phyloP scores from a whole-genome alignment of 176 grass and related monocot genomes.

The Cocos nucifera region DNA sequence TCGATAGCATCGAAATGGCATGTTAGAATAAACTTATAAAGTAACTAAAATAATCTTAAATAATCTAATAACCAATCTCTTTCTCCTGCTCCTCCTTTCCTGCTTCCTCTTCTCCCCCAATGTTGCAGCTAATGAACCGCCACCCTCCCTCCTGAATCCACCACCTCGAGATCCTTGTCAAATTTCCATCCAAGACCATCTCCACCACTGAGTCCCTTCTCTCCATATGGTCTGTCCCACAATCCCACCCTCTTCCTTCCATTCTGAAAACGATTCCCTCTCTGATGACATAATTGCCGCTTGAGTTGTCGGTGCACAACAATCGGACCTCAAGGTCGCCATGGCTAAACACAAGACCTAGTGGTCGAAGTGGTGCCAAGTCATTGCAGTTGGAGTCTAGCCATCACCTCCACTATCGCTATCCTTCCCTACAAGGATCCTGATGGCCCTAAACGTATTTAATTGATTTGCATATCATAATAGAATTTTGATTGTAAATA shows the following conservation, averaged over 20 bases:
- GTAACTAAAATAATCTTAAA: too few relatives aligned
- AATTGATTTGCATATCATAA: too few relatives aligned
- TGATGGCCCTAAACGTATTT: slow-evolving; percentile 7
- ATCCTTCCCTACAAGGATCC: slow-evolving; percentile 62
- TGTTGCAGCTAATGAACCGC: background rate
- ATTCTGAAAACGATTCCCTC: background rate
- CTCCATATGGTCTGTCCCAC: slow-evolving; percentile 5
- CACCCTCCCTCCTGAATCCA: slow-evolving; percentile 24
- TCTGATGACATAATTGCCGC: background rate
- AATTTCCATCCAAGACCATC: slow-evolving; percentile 34
- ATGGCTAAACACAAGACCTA: slow-evolving; percentile 46
- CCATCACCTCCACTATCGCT: slow-evolving; percentile 25
- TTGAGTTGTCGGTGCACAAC: background rate
- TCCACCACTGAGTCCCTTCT: slow-evolving; percentile 25
- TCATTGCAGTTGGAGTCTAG: slow-evolving; percentile 46
- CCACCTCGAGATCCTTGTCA: slow-evolving; percentile 44
- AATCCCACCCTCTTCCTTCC: slow-evolving; percentile 24
- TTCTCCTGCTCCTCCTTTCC: slow-evolving; percentile 21
- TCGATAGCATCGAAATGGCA: too few relatives aligned
- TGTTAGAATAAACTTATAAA: too few relatives aligned
- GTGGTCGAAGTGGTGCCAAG: slow-evolving; percentile 68
- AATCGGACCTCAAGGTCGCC: slow-evolving; percentile 18
- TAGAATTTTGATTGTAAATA: too few relatives aligned
- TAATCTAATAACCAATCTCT: background rate
- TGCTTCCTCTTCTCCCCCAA: slow-evolving; percentile 1